Evolutionary conservation across 306 rosid species (phyloP).

Genomic region (Medicago truncatula): DNA sequence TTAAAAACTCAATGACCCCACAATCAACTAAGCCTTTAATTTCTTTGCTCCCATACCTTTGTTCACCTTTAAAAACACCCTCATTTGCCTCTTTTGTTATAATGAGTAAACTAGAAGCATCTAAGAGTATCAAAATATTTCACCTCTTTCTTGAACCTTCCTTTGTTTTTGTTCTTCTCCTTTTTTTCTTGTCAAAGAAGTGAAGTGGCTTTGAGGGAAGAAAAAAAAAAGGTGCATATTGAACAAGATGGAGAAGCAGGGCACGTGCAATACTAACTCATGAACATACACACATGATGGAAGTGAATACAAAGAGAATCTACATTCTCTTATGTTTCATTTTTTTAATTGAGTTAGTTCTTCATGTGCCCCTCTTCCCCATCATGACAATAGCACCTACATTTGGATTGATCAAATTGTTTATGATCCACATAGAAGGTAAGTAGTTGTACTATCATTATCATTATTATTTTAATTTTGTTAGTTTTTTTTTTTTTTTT

Average conservation of each 20-base stretch:
- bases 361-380: conserved; percentile 99
- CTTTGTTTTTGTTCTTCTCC: neutral
- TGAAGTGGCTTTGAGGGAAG: conserved; percentile 6
- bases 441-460: conserved; percentile 4
- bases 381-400: conserved; percentile 81
- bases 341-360: conserved; percentile 61
- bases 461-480: conserved; percentile 9
- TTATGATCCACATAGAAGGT: conserved; percentile 41
- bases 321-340: conserved; percentile 34
- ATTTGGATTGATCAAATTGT: conserved; percentile 30
- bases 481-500: conserved; percentile 12
- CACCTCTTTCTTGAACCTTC: conserved; percentile 39
- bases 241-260: conserved; percentile 99
- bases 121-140: conserved; percentile 21
- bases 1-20: conserved; percentile 55
- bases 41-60: conserved; percentile 46
- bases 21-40: conserved; percentile 62
- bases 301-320: conserved; percentile 19
- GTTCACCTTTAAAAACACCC: conserved; percentile 47
- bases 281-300: neutral
- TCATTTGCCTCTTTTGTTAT: conserved; percentile 56
- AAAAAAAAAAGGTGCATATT: conserved; percentile 64
- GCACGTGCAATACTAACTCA: conserved; percentile 99
- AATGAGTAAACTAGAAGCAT: conserved; percentile 51
- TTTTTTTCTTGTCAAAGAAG: conserved; percentile 23